Evolutionary conservation across 2,329 filamentous ascomycete species (phyloP).

Genomic region (Alternaria sp.): DNA sequence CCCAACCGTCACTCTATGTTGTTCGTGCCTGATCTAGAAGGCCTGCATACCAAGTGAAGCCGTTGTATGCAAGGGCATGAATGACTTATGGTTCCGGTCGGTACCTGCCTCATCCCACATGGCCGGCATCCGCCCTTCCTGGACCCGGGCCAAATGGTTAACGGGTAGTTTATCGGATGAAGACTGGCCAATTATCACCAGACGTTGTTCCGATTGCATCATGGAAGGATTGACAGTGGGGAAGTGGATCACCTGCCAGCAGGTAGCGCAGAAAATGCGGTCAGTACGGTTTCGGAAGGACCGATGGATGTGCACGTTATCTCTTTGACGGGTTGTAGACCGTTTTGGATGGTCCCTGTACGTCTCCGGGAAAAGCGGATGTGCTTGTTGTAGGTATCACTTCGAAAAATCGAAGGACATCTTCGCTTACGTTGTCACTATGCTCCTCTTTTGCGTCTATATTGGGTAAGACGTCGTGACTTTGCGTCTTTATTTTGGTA

Average conservation of each 20-base stretch:
- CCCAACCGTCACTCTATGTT: not conserved
- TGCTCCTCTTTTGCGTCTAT: not conserved
- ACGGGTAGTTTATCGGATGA: not conserved
- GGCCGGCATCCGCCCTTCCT: not conserved
- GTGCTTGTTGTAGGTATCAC: not conserved
- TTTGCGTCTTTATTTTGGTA: not conserved
- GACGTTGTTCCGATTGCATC: not conserved
- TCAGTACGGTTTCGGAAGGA: conserved; percentile 3
- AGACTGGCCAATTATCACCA: not conserved
- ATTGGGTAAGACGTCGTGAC: not conserved
- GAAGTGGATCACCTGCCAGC: conserved; percentile 3
- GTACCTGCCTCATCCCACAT: conserved; percentile 9
- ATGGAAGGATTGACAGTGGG: not conserved
- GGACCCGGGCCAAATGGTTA: not conserved
- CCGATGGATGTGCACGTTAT: not conserved
- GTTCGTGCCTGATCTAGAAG: not conserved
- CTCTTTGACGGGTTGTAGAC: not conserved
- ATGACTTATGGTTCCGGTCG: conserved; percentile 2
- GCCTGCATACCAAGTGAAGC: not conserved
- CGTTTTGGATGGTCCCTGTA: not conserved
- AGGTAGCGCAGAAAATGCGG: conserved; percentile 5
- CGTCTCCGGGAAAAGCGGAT: not conserved
- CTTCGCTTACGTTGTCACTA: not conserved
- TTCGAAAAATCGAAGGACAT: not conserved
- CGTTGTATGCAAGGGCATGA: not conserved